These are phyloP conservation scores for Rhodosorus marinus DNA, from an alignment of 23 red algal genomes.

Conservation along the genomic window DNA sequence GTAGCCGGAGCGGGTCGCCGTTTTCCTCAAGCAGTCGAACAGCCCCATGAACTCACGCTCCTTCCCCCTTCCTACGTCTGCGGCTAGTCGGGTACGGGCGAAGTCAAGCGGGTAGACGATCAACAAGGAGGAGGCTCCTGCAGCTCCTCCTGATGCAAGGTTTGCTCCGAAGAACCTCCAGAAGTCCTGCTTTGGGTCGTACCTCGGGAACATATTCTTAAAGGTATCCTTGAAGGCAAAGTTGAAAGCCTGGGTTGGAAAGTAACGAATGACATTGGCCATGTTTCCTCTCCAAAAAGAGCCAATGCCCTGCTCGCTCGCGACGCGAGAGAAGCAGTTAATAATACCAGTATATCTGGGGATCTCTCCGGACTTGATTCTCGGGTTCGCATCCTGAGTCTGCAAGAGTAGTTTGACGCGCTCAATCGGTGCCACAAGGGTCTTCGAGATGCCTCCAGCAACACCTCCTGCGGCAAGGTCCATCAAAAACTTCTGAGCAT, in stretches of 20 bases:
- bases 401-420: conserved; percentile 97
- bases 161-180: conserved; percentile 83
- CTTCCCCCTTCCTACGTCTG: conserved; percentile 76
- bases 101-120: conserved; percentile 99
- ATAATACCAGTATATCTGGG: conserved; percentile 72
- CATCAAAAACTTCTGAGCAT: conserved; percentile 61
- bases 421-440: conserved; percentile 94
- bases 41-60: conserved; percentile 65
- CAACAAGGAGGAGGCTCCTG: conserved; percentile 83
- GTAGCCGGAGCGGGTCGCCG: conserved; percentile 35
- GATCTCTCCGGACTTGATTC: conserved; percentile 64
- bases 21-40: conserved; percentile 61
- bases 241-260: conserved; percentile 99
- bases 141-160: conserved; percentile 78
- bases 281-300: conserved; percentile 98
- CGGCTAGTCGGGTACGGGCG: conserved; percentile 92
- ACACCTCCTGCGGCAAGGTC: conserved; percentile 95
- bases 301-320: conserved; percentile 69
- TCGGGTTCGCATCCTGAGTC: conserved; percentile 85
- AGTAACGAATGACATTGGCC: conserved; percentile 99
- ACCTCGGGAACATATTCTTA: conserved; percentile 93
- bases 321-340: conserved; percentile 85
- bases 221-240: conserved; percentile 99
- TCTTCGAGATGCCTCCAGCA: conserved; percentile 92
- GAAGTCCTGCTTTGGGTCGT: conserved; percentile 83